These are phyloP conservation scores for Piromyces sp. DNA, from an alignment of 192 early-diverging fungal species.

Conservation along the genomic window DNA sequence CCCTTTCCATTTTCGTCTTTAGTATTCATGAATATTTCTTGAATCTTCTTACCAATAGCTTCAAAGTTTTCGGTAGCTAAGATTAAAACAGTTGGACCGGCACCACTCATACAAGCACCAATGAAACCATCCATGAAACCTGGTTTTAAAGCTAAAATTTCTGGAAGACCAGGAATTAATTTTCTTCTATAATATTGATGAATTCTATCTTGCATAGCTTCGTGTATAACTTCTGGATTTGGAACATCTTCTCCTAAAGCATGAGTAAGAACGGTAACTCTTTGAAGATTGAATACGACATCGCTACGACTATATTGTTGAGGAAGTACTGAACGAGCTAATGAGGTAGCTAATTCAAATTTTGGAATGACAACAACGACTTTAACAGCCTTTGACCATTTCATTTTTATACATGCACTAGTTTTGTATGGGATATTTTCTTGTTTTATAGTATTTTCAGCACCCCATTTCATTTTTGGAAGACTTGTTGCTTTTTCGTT, in stretches of 20 bases:
- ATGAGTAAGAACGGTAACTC: conserved; percentile 75
- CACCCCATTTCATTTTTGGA: conserved; percentile 9
- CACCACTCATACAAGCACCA: conserved; percentile 85
- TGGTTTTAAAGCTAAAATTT: conserved; percentile 61
- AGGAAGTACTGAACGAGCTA: conserved; percentile 77
- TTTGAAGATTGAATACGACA: conserved; percentile 88
- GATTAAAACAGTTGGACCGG: conserved; percentile 89
- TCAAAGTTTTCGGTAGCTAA: conserved; percentile 75
- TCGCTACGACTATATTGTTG: conserved; percentile 55
- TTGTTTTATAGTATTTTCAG: background rate
- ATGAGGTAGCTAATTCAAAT: conserved; percentile 82
- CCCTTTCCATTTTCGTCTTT: conserved; percentile 24
- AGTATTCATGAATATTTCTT: conserved; percentile 34
- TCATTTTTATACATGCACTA: conserved; percentile 22
- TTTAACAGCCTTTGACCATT: conserved; percentile 50
- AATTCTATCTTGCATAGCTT: conserved; percentile 89
- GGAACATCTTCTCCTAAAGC: conserved; percentile 53
- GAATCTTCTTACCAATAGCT: conserved; percentile 47
- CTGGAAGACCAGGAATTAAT: conserved; percentile 81
- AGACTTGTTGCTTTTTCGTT: conserved; percentile 14
- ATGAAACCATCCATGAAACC: conserved; percentile 64
- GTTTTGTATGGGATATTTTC: background rate
- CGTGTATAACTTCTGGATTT: conserved; percentile 59
- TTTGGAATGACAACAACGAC: conserved; percentile 66
- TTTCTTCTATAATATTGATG: conserved; percentile 91